Conservation (phyloP, 2,329 filamentous ascomycete species). For the Teratosphaeria zuluensis region DNA sequence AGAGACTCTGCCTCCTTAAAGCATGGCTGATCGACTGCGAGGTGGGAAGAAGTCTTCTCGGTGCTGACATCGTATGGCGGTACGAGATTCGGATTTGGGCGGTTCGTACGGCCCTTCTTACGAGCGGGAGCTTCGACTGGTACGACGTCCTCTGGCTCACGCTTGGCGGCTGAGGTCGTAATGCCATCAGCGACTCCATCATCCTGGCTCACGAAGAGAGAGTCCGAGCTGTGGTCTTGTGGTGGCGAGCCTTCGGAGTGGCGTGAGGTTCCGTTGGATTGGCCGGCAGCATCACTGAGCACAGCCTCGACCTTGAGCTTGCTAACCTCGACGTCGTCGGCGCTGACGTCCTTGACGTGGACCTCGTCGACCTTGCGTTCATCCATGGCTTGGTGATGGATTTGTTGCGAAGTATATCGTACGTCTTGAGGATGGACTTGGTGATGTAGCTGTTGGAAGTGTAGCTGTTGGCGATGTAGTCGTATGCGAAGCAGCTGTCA, state of each 20-base stretch:
- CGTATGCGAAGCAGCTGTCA: background rate
- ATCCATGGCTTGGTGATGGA: background rate
- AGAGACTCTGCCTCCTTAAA: slow-evolving; percentile 1
- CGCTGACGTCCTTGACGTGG: background rate
- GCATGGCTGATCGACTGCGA: slow-evolving; percentile 4
- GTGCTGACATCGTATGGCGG: background rate
- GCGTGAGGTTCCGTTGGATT: background rate
- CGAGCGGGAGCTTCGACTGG: background rate
- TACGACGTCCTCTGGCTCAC: background rate
- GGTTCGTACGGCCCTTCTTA: background rate
- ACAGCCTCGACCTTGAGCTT: background rate
- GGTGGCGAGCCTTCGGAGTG: background rate
- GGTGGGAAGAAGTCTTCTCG: background rate
- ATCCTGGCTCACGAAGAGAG: background rate
- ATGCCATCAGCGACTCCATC: background rate
- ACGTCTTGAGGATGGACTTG: background rate
- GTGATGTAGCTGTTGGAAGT: background rate
- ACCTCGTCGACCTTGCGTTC: background rate
- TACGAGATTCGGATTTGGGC: background rate
- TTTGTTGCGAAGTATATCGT: background rate
- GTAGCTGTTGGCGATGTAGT: background rate
- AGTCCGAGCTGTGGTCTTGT: background rate
- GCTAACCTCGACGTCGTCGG: background rate
- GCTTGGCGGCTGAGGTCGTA: background rate
- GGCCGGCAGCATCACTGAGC: background rate